Evolutionary conservation across 495 filamentous ascomycete genomes (phyloP), one percentile per base, ranked within the genome.

Genomic region (Parathielavia appendiculata): DNA sequence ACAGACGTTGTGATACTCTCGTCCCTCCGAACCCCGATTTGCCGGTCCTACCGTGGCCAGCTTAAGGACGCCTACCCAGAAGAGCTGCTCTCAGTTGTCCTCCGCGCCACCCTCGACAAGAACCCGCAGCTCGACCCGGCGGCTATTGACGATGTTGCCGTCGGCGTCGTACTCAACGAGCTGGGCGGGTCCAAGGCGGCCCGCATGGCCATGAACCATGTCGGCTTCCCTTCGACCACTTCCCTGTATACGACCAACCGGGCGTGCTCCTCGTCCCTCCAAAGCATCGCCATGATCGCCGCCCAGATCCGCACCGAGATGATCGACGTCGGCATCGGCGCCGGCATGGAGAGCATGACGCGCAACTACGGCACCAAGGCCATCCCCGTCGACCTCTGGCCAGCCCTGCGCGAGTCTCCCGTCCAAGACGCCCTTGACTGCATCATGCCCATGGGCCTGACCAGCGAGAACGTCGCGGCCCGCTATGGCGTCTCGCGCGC

Each of bases 311-410:
- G 81, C 38, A 76, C 82, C 0, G 89, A 83, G 1, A 82, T 83
- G 58, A 85, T 93, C 56, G 80, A 85, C 63, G 75, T 88, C n/a
- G 91, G 91, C 59, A 82, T 97, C 52, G 91, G 85, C 38, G 92
- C 87, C 20, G 91, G 91, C 17, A 95, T 92, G 87, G 91, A 96
- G 78, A 88, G 84, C 69, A 96, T 96, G 91, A 95, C 89, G 49
- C 73, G 86, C 53, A 95, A 95, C 71, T 96, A 96, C 72, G 90
- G 86, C 9, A 82, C 76, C 0, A 76, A 83, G 54, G 92, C 92
- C 8, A 92, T 97, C 54, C 92, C 92, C 0, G 85, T 82, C 3
- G 82, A 89, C 43, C 69, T 89, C n/a, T 95, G 90, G 86, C 82
- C 85, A 1, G 86, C 81, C 46, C 70, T 96, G 56, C 83, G 76